These are phyloP conservation scores for Tephrocybe rancida DNA, from an alignment of 768 basidiomycete species.

Conservation along the genomic window DNA sequence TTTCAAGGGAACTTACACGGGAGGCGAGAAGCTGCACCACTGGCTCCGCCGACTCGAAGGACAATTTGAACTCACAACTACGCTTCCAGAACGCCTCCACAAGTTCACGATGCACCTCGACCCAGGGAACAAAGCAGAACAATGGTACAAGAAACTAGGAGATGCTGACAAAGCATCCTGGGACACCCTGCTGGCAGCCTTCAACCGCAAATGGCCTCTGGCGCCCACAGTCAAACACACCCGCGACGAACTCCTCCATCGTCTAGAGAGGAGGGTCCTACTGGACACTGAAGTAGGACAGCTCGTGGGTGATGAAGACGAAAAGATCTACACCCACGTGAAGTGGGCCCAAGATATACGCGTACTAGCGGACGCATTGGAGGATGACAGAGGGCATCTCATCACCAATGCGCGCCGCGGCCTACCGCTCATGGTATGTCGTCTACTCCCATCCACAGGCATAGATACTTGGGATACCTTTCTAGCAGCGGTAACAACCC, in stretches of 20 bases:
- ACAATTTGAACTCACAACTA: background rate
- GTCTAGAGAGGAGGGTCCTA: background rate
- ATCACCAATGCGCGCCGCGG: background rate
- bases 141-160: background rate
- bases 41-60: constrained; percentile 6
- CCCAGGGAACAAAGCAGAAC: constrained; percentile 1
- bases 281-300: background rate
- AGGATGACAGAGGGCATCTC: background rate
- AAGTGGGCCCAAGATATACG: background rate
- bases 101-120: background rate
- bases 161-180: background rate
- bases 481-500: background rate
- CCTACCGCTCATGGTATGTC: background rate
- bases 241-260: background rate
- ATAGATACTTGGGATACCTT: background rate
- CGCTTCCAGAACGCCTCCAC: background rate
- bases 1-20: background rate
- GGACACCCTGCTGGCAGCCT: background rate
- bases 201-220: constrained; percentile 1
- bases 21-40: background rate
- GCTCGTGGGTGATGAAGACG: background rate
- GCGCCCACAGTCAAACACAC: background rate
- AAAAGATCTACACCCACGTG: constrained; percentile 4
- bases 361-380: background rate
- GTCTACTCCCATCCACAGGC: background rate